Percentiles rank a stretch among this genome's conserved stretches.
Conservation (phyloP, 371 early-diverging fungal species). For the Lichtheimia hyalospora region DNA sequence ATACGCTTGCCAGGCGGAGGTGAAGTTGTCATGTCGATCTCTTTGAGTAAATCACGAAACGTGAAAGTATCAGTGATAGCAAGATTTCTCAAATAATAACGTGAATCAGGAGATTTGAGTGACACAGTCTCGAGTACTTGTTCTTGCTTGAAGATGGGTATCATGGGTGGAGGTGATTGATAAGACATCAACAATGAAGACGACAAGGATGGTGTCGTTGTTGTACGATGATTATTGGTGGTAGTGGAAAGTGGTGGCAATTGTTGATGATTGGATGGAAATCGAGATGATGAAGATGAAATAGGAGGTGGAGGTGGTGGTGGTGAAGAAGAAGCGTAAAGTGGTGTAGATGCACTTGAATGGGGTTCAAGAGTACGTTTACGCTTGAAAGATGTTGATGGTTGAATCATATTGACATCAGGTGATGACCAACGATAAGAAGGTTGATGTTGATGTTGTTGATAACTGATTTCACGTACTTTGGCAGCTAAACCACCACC, state of each 20-base stretch:
- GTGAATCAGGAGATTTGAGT: constrained; percentile 25
- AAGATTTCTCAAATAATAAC: constrained; percentile 45
- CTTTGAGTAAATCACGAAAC: constrained; percentile 42
- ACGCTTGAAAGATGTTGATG: constrained; percentile 35
- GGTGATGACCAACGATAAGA: constrained; percentile 12
- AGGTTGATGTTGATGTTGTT: constrained; percentile 9
- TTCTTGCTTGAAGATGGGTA: background rate
- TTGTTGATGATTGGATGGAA: constrained; percentile 14
- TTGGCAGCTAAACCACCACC: constrained; percentile 39
- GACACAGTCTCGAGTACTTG: constrained; percentile 44
- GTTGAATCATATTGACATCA: constrained; percentile 30
- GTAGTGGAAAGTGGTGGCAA: background rate
- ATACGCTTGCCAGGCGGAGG: constrained; percentile 49
- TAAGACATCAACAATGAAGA: background rate
- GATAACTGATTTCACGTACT: constrained; percentile 32
- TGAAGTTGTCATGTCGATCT: constrained; percentile 40
- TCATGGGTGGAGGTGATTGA: constrained; percentile 4
- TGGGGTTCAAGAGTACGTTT: constrained; percentile 20
- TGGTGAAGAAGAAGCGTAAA: constrained; percentile 14
- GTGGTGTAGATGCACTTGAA: constrained; percentile 40
- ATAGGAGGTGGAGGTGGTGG: constrained; percentile 5
- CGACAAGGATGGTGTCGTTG: background rate
- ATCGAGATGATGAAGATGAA: constrained; percentile 6
- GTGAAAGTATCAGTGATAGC: constrained; percentile 52
- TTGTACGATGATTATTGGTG: constrained; percentile 3